phyloP scores from a whole-genome alignment of 2,329 filamentous ascomycete species.

The Sclerotinia sclerotiorum region DNA sequence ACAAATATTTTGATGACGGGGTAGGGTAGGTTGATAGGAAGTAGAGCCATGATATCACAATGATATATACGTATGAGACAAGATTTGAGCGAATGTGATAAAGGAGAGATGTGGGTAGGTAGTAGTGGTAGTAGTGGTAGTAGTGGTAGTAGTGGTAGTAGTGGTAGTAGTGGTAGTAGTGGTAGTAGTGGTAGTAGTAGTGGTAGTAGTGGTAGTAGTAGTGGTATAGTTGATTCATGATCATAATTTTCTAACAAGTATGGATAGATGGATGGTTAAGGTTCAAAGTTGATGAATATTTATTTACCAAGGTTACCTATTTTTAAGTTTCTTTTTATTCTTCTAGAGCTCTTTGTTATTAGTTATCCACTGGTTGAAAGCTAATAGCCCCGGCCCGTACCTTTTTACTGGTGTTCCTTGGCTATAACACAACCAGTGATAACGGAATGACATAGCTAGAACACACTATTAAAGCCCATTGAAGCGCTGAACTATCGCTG shows the following conservation, averaged over 20 bases:
- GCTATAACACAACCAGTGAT: background rate
- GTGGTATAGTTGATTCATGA: background rate
- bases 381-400: background rate
- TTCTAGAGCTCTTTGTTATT: background rate
- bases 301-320: background rate
- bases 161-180: too few species aligned
- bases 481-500: too few species aligned
- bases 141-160: too few species aligned
- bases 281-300: background rate
- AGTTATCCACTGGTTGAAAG: background rate
- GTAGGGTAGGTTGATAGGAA: background rate
- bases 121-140: too few species aligned
- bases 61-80: background rate
- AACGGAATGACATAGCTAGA: too few species aligned
- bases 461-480: too few species aligned
- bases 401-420: slow-evolving; percentile 8
- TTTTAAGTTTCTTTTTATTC: background rate
- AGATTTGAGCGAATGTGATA: background rate
- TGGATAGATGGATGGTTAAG: background rate
- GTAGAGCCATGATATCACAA: background rate
- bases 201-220: too few species aligned
- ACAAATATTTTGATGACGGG: background rate
- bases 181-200: too few species aligned
- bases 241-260: background rate
- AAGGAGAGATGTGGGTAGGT: background rate